Percentiles rank a stretch among this genome's conserved stretches.
Evolutionary conservation across 2,329 filamentous ascomycete genomes (phyloP).

Genomic region (Colletotrichum destructivum): DNA sequence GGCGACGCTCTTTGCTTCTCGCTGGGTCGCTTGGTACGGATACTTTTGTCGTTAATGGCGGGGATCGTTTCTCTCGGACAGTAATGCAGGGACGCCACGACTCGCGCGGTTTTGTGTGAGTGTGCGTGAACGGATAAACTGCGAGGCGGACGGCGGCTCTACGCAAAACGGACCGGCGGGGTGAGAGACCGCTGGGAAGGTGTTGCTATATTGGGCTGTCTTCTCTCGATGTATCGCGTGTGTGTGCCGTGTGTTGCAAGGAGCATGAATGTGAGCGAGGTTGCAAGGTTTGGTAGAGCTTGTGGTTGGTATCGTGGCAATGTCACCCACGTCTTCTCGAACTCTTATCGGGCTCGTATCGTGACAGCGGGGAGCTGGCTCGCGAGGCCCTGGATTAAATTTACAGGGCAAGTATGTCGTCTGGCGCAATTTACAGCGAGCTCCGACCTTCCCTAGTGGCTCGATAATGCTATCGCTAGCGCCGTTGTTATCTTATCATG

Average conservation of each 20-base stretch:
- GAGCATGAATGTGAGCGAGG: not conserved
- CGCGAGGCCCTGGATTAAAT: not conserved
- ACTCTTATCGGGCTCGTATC: not conserved
- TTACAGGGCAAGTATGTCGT: not conserved
- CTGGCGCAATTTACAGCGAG: constrained; percentile 1
- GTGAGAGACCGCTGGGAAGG: not conserved
- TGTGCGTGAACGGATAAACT: not conserved
- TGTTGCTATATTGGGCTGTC: not conserved
- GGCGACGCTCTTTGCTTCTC: not conserved
- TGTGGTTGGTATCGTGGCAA: not conserved
- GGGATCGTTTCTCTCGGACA: not conserved
- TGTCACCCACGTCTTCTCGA: not conserved
- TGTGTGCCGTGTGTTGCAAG: not conserved
- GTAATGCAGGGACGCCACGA: not conserved
- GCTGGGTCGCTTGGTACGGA: not conserved
- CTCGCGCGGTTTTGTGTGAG: not conserved
- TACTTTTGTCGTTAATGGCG: not conserved
- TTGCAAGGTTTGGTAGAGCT: not conserved
- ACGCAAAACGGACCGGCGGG: not conserved
- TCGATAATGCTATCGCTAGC: not conserved
- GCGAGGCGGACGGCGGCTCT: not conserved
- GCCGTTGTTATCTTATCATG: not conserved
- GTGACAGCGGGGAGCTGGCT: not conserved
- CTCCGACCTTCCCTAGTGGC: not conserved
- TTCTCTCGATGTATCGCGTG: not conserved